Percentiles rank a stretch among this genome's conserved stretches.
Evolutionary conservation across 108 stramenopile species (phyloP).

Genomic region (Skeletonema menzelii): DNA sequence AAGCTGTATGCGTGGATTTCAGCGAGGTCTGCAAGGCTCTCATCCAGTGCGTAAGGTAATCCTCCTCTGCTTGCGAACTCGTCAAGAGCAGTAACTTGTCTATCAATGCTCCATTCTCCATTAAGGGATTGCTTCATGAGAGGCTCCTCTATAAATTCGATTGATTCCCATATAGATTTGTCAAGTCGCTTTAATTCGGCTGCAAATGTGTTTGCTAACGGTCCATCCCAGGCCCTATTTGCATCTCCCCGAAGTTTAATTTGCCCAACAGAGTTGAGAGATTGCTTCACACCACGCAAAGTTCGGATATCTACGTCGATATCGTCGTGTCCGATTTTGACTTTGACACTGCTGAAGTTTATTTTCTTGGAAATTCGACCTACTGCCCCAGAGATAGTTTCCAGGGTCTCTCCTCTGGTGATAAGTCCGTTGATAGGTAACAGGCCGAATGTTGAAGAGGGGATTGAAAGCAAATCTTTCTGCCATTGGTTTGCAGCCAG

Average conservation of each 20-base stretch:
- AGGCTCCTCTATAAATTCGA: constrained; percentile 88
- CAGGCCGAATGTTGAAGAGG: constrained; percentile 4
- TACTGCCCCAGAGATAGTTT: neutral
- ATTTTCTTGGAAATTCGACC: constrained; percentile 4
- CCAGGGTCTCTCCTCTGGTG: constrained; percentile 40
- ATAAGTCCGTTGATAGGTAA: constrained; percentile 73
- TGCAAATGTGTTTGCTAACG: constrained; percentile 48
- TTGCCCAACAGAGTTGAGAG: neutral
- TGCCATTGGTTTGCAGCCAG: constrained; percentile 27
- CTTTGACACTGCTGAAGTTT: constrained; percentile 66
- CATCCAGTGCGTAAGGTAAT: constrained; percentile 77
- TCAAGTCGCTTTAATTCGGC: constrained; percentile 28
- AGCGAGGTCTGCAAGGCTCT: constrained; percentile 74
- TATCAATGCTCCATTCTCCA: constrained; percentile 47
- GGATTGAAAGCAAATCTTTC: constrained; percentile 1
- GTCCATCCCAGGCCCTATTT: constrained; percentile 70
- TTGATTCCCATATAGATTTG: neutral
- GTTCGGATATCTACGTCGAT: constrained; percentile 37
- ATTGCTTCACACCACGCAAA: constrained; percentile 29
- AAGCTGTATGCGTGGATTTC: constrained; percentile 45
- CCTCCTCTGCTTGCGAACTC: constrained; percentile 40
- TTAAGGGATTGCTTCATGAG: constrained; percentile 34
- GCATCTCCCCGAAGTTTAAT: constrained; percentile 67
- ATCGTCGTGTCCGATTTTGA: constrained; percentile 75
- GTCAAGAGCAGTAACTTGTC: constrained; percentile 62